Percentiles rank a stretch among this genome's conserved stretches.
Evolutionary conservation across 2,329 filamentous ascomycete genomes (phyloP).

Genomic region (Erysiphe pulchra): DNA sequence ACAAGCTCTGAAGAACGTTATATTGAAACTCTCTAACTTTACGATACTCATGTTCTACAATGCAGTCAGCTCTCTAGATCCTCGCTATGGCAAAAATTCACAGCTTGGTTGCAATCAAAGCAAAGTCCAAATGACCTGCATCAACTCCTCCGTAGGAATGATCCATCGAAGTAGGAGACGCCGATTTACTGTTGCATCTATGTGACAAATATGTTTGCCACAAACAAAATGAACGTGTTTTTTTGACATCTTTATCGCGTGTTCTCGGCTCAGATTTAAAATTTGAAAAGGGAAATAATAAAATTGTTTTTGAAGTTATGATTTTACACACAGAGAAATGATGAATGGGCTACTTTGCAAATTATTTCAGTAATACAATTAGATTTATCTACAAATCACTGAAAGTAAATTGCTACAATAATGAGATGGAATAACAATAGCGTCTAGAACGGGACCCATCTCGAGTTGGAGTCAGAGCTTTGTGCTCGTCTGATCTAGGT

Average conservation of each 20-base stretch:
- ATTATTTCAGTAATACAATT: neutral
- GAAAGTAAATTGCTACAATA: neutral
- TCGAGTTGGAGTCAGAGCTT: slow-evolving; percentile 83
- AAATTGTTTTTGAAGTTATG: slow-evolving; percentile 76
- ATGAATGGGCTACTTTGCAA: neutral
- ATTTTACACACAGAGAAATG: slow-evolving; percentile 51
- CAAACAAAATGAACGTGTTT: no score
- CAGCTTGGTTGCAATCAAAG: slow-evolving; percentile 17
- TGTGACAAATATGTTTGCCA: no score
- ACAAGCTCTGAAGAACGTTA: slow-evolving; percentile 14
- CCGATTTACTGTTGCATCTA: slow-evolving; percentile 8
- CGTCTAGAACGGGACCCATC: slow-evolving; percentile 46
- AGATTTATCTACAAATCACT: neutral
- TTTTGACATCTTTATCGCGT: slow-evolving; percentile 74
- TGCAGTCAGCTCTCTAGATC: slow-evolving; percentile 19
- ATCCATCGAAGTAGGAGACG: slow-evolving; percentile 12
- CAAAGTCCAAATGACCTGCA: slow-evolving; percentile 34
- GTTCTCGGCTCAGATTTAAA: slow-evolving; percentile 25
- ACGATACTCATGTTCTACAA: slow-evolving; percentile 9
- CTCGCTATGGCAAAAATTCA: slow-evolving; percentile 26
- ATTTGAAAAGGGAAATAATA: slow-evolving; percentile 55
- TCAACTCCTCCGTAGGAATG: slow-evolving; percentile 29
- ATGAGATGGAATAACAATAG: slow-evolving; percentile 4
- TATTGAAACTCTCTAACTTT: slow-evolving; percentile 18
- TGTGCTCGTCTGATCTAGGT: slow-evolving; percentile 42